These are phyloP conservation scores for Syzygium syzygioides DNA, from an alignment of 441 rosid species.

Conservation along the genomic window DNA sequence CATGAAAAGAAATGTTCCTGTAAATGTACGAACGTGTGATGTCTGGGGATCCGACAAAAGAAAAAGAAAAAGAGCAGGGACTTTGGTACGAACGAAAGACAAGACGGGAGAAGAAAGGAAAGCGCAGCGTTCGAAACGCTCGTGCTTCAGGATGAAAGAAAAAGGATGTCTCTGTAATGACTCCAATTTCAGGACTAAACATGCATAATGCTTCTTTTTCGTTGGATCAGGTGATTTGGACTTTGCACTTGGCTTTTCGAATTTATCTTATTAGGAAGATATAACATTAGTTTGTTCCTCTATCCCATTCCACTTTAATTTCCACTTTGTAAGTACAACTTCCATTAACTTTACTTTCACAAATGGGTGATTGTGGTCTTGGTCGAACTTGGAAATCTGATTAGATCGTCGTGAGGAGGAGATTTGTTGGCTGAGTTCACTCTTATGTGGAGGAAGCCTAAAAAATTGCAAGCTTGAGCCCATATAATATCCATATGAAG, in stretches of 20 bases:
- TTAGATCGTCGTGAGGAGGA: no score
- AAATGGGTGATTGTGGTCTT: rapidly evolving
- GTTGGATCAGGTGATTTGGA: neutral
- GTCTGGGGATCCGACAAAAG: neutral
- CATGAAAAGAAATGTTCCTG: neutral
- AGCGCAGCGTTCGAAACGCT: rapidly evolving
- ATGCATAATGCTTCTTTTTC: neutral
- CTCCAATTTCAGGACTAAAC: rapidly evolving
- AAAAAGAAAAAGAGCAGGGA: neutral
- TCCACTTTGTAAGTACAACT: neutral
- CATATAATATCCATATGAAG: no score
- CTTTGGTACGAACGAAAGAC: neutral
- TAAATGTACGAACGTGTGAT: neutral
- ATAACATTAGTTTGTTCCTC: neutral
- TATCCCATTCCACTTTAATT: neutral
- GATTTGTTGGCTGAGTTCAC: no score
- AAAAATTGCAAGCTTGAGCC: no score
- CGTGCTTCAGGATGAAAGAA: neutral
- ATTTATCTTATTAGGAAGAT: no score
- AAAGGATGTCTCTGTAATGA: neutral
- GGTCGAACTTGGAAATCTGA: no score
- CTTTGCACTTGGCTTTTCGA: neutral
- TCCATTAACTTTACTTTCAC: neutral
- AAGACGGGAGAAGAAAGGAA: neutral
- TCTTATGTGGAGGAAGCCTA: no score